These are phyloP conservation scores for Fagus crenata DNA, from an alignment of 306 rosid genomes.

Conservation along the genomic window DNA sequence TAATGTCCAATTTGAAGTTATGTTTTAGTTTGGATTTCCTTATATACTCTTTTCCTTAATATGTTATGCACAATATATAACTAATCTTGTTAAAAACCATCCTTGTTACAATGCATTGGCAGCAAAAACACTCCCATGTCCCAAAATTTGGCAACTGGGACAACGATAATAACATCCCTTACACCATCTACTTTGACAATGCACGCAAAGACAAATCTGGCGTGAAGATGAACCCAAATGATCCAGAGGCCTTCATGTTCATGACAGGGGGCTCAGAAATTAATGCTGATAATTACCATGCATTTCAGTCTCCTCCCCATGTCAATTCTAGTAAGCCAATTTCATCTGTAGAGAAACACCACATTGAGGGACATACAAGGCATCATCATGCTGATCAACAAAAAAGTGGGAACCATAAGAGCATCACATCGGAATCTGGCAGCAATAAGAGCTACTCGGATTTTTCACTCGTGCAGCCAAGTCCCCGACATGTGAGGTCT, in stretches of 20 bases:
- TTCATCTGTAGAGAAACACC: background rate
- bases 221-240: conserved; percentile 44
- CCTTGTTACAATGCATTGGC: background rate
- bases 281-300: background rate
- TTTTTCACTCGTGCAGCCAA: conserved; percentile 4
- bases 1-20: background rate
- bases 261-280: background rate
- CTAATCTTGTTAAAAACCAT: background rate
- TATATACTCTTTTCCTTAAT: background rate
- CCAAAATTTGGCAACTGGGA: conserved; percentile 61
- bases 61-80: background rate
- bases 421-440: conserved; percentile 11
- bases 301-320: background rate
- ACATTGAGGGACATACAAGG: background rate
- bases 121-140: conserved; percentile 33
- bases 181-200: conserved; percentile 45
- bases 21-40: background rate
- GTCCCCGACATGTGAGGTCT: conserved; percentile 1
- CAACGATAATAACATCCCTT: conserved; percentile 32
- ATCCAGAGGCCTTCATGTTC: conserved; percentile 39
- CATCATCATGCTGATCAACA: background rate
- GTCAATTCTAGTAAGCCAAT: background rate
- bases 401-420: background rate
- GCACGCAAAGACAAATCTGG: conserved; percentile 35
- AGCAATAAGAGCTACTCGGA: conserved; percentile 34